Conservation (phyloP, 2,329 filamentous ascomycete species). For the Verticillium dahliae region DNA sequence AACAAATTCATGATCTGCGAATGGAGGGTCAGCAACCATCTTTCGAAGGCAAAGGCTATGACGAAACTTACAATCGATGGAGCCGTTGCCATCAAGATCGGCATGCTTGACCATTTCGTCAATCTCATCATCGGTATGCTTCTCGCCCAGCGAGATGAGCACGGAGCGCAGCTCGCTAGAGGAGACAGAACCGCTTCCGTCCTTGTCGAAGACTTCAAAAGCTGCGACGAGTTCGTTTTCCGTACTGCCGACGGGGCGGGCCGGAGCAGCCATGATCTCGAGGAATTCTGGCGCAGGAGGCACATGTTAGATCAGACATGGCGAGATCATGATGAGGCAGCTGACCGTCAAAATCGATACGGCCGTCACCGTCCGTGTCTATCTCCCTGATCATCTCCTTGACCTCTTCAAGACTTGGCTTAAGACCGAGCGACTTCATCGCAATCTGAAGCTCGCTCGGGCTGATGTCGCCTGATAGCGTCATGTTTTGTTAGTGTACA, state of each 20-base stretch:
- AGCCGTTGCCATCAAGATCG: conserved; percentile 12
- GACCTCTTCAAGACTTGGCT: conserved; percentile 11
- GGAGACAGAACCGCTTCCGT: conserved; percentile 13
- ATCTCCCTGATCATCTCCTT: conserved; percentile 13
- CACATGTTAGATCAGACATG: neutral
- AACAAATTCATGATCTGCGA: conserved; percentile 12
- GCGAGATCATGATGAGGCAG: neutral
- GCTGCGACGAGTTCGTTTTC: conserved; percentile 12
- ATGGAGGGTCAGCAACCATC: conserved; percentile 1
- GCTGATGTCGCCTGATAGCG: conserved; percentile 8
- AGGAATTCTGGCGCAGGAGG: conserved; percentile 7
- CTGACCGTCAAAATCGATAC: conserved; percentile 11
- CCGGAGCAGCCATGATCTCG: conserved; percentile 12
- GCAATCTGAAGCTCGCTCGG: conserved; percentile 12
- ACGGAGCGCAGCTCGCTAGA: conserved; percentile 12
- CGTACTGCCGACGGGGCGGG: conserved; percentile 7
- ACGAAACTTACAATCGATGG: conserved; percentile 10
- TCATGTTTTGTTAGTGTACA: conserved; percentile 1
- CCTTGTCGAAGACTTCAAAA: conserved; percentile 14
- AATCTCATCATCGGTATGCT: conserved; percentile 13
- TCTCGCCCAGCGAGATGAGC: conserved; percentile 12
- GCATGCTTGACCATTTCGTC: conserved; percentile 13
- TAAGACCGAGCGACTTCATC: conserved; percentile 13
- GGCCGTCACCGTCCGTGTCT: conserved; percentile 12
- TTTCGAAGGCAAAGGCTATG: neutral